These are phyloP conservation scores for Pythium rishiriense DNA, from an alignment of 352 stramenopile species.

Conservation along the genomic window DNA sequence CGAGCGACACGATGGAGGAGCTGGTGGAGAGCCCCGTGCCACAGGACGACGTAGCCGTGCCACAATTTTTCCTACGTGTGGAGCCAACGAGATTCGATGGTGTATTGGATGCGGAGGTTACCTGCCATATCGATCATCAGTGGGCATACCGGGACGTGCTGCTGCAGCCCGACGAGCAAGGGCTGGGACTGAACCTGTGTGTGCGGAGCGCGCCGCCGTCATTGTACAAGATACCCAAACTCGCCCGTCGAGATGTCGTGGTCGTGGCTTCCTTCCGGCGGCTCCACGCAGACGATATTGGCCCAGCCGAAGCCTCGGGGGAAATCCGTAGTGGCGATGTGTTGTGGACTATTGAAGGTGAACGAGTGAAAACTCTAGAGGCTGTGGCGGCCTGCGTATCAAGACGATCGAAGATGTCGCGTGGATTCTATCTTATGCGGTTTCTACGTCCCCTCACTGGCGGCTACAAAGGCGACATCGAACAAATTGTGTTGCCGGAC, in stretches of 20 bases:
- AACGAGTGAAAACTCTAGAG: conserved; percentile 34
- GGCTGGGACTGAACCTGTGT: conserved; percentile 48
- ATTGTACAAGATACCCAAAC: neutral
- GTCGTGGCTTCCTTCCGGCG: conserved; percentile 56
- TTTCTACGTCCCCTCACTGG: conserved; percentile 29
- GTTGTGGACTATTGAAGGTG: conserved; percentile 43
- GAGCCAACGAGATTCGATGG: neutral
- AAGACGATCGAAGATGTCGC: conserved; percentile 3
- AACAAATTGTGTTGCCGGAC: neutral
- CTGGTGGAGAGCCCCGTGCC: neutral
- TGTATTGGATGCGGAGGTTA: neutral
- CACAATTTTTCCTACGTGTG: neutral
- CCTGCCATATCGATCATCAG: neutral
- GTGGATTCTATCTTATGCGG: conserved; percentile 36
- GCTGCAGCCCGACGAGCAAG: conserved; percentile 43
- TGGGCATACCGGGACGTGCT: conserved; percentile 42
- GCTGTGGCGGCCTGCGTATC: conserved; percentile 18
- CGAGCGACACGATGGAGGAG: conserved; percentile 9
- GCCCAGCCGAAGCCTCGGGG: conserved; percentile 46
- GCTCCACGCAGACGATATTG: conserved; percentile 35
- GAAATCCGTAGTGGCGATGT: conserved; percentile 50
- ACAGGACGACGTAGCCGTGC: neutral
- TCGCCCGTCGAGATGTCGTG: neutral
- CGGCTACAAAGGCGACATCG: neutral
- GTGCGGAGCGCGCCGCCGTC: neutral